Evolutionary conservation across 2,329 filamentous ascomycete genomes (phyloP), one percentile per base, ranked within the genome.

Genomic region (Magnaporthales sp.): DNA sequence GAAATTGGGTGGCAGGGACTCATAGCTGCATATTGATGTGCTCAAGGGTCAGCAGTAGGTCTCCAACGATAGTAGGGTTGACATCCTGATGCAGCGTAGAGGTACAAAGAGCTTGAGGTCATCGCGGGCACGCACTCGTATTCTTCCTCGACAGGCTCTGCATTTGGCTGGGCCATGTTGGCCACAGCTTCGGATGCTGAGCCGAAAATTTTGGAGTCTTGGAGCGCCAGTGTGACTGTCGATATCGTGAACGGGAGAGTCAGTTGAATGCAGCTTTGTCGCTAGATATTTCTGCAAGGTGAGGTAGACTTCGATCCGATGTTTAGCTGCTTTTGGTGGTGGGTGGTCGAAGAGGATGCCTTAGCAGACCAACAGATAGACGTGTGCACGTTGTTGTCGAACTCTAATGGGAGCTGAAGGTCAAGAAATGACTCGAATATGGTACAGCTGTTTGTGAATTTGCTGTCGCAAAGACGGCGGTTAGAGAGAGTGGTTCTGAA

Each of bases 1-100:
- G 83, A 97, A 97, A 80, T 97, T 96, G 71, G 93, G 91, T 70
- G 94, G 93, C 67, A 99, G 87, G 71, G 90, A 89, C 85, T 98
- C 94, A 86, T 98, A 98, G 80, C 86, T 89, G 69, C 32, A 63
- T 58, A 68, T 29, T 66, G 67, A 64, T 22, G 32, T 32, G 24
- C 22, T 64, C 62, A 38, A 61, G 60, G 66, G 68, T 72, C 63
- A 73, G 68, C 66, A 69, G n/a, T 38, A 15, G 29, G 46, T 9
- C 15, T 22, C 32, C 15, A 10, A 9, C 8, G 11, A 51, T 3
- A 24, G 19, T 15, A 51, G 9, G 5, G 31, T 54, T 24, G 29
- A 3, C 22, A 26, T 29, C 63, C 32, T 27, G 22, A 15, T 2
- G 7, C 3, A 15, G 27, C 31, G 51, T 15, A 27, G 63, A 22